Base-by-base conservation (phyloP, 2,329 filamentous ascomycete species). In the Neophaeococcomyces mojaviensis region DNA sequence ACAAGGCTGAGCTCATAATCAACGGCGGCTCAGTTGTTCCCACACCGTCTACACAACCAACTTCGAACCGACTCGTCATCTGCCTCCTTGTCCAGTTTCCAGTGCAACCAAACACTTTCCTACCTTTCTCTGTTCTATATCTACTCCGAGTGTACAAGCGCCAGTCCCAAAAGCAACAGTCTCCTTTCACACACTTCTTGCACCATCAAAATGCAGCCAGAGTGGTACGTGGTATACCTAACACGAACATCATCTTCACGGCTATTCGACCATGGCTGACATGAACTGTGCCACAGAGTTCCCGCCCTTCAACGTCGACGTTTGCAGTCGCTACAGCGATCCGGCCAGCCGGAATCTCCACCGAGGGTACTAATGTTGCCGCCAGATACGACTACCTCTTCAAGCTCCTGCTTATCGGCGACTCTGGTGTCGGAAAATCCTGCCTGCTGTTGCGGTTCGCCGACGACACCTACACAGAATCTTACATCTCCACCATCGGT, bases 401-500 rank as follows among this genome's bases (percentile, higher is more conserved):
- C 83, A 98, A 98, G 83, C 88, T 98, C 58, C 87, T 98, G 72
- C 90, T 98, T 77, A 98, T 98, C 82, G 92, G 92, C 72, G 92
- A 98, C 71, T 98, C 92, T 69, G 92, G 92, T 82, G 92, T 98
- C 65, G 92, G 92, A 84, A 98, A 98, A 84, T 98, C 92, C 65
- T 98, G 92, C 74, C 71, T 98, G 74, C 79, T 98, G 59, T 78
- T 98, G 67, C 88, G 92, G 75, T 98, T 98, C 66, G 92, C 92
- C 65, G 92, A 96, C 68, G 89, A 96, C 65, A 97, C 92, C 69
- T 98, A 97, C 77, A 98, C 92, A 52, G 92, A 97, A 76, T 94
- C 87, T 68, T 98, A 97, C 77, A 98, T 98, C 74, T 97, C 92
- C 55, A 98, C 92, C 60, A 98, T 98, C 70, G 92, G 92, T 69